Base-by-base conservation (phyloP, 768 basidiomycete species). In the Lactarius quietus region DNA sequence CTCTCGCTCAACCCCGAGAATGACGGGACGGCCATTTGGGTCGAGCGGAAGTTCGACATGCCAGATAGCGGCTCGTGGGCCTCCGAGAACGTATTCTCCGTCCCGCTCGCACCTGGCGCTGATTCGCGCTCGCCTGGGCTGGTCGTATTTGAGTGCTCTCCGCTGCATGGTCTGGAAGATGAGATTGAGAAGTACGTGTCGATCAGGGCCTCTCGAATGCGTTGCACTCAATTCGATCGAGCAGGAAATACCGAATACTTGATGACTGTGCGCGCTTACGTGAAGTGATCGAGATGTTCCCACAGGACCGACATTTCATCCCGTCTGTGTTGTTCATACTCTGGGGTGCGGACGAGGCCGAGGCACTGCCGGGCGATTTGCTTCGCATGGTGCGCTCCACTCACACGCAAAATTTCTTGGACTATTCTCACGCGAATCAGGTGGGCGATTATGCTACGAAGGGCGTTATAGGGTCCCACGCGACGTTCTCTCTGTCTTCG, bases 11-110 rank as follows among this genome's bases (percentile, higher is more conserved):
- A 92, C 71, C 83, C 84, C 15, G 86, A 86, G 63, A 85, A 80
- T 69, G 89, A 91, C 70, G 84, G 83, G 23, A 92, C 90, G 9
- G 89, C 89, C 3, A 90, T 91, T 43, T 92, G 90, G 90, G 70
- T 92, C 48, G 86, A 91, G 70, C 80, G 81, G 68, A 93, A 93
- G 74, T 91, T 92, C 65, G 80, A 86, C 67, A 80, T 90, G 15
- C 87, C 87, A 0, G 73, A 77, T 7, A 87, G 87, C 3, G 89
- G 89, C 3, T 66, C 76, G 43, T 90, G 89, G 89, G 75, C 76
- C 6, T 79, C 81, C 18, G 87, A 87, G 64, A 73, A 73, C 7
- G 75, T 87, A 5, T 89, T 89, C 72, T 81, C 85, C 18, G 86
- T 91, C 56, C 86, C 87, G 0, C 69, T 84, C 17, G 70, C 75